A percentile compares a stretch with the other conserved stretches of the same genome.
phyloP scores from a whole-genome alignment of 208 protist species.

The Crithidia bombi region DNA sequence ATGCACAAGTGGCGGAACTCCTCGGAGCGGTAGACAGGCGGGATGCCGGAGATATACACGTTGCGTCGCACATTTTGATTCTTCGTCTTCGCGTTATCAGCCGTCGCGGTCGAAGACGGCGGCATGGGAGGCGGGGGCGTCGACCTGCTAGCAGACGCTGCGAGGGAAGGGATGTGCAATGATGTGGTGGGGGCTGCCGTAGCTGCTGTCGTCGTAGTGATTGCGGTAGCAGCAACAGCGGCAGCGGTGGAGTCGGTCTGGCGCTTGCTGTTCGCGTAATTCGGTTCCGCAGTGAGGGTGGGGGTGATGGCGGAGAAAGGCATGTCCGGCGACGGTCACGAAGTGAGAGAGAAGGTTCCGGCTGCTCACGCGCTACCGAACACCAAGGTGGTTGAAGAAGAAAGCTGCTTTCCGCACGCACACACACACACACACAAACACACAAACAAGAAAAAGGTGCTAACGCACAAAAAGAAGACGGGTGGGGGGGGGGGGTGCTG shows the following conservation, averaged over 20 bases:
- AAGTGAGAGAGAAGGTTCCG: background rate
- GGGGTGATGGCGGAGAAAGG: background rate
- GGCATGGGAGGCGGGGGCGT: background rate
- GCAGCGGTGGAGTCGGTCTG: background rate
- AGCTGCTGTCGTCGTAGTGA: background rate
- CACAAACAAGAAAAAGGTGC: background rate
- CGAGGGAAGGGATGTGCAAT: background rate
- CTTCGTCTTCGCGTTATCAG: background rate
- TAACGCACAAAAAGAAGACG: background rate
- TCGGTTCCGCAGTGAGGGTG: background rate
- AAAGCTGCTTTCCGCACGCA: conserved; percentile 8
- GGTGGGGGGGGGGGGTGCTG: too few species aligned
- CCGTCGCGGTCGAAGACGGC: background rate
- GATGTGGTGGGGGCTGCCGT: conserved; percentile 1
- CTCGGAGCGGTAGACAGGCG: conserved; percentile 42
- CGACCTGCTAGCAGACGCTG: background rate
- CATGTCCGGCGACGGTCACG: conserved; percentile 6
- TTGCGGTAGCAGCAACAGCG: too few species aligned
- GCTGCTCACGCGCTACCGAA: conserved; percentile 14
- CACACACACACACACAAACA: background rate
- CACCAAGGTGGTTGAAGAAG: conserved; percentile 10
- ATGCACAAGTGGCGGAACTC: conserved; percentile 70
- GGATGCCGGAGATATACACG: conserved; percentile 77
- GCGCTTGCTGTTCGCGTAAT: background rate
- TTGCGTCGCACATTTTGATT: conserved; percentile 63